Percentiles rank a stretch among this genome's conserved stretches.
Evolutionary conservation across 768 basidiomycete species (phyloP).

Genomic region (Hypholoma fasciculare): DNA sequence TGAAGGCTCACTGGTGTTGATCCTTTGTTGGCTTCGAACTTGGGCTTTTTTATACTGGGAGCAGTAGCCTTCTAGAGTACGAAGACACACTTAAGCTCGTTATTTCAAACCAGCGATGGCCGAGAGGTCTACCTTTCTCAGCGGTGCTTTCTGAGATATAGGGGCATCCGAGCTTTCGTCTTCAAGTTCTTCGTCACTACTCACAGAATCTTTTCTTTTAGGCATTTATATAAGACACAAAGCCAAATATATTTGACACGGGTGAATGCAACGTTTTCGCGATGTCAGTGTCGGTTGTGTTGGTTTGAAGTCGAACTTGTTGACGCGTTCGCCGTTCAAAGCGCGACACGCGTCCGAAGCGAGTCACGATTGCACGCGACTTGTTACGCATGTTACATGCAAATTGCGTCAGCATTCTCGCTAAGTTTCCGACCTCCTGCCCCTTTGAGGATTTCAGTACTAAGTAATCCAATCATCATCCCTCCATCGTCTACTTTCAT

Average conservation of each 20-base stretch:
- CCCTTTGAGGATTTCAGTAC: conserved; percentile 2
- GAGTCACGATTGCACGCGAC: conserved; percentile 16
- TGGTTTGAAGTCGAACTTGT: no score
- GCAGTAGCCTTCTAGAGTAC: neutral
- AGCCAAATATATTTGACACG: neutral
- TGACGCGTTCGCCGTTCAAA: neutral
- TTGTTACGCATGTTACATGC: conserved; percentile 13
- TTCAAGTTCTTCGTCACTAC: neutral
- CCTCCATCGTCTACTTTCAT: conserved; percentile 1
- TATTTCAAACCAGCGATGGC: neutral
- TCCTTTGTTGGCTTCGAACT: neutral
- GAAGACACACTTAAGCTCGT: neutral
- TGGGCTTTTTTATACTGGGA: conserved; percentile 1
- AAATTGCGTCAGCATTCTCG: conserved; percentile 35
- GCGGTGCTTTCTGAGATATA: neutral
- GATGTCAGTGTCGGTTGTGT: no score
- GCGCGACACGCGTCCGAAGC: conserved; percentile 9
- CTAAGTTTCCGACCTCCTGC: neutral
- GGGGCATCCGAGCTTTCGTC: neutral
- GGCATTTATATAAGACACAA: conserved; percentile 5
- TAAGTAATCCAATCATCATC: conserved; percentile 1
- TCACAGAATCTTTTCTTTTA: conserved; percentile 8
- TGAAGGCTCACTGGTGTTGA: neutral
- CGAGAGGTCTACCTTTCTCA: no score
- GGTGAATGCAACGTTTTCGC: no score